These are phyloP conservation scores for Ramularia endophylla DNA, from an alignment of 2,329 filamentous ascomycete species.

Conservation along the genomic window DNA sequence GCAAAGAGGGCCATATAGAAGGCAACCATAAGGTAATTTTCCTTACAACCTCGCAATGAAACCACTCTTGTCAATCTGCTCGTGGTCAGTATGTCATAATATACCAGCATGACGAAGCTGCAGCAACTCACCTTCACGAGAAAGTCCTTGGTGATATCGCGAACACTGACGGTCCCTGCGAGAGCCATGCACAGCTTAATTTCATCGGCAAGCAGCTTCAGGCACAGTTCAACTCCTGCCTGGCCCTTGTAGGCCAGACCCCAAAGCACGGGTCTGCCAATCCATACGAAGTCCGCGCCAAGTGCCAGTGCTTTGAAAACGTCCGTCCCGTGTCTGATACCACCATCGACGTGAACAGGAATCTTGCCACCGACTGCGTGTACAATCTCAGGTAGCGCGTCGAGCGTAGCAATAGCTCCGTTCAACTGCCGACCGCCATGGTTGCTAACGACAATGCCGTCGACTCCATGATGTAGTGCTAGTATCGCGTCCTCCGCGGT, in stretches of 20 bases:
- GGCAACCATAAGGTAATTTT: neutral
- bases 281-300: slow-evolving; percentile 46
- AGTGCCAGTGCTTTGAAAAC: slow-evolving; percentile 53
- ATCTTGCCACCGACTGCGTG: slow-evolving; percentile 41
- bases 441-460: slow-evolving; percentile 47
- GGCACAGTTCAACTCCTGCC: slow-evolving; percentile 36
- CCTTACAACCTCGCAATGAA: slow-evolving; percentile 24
- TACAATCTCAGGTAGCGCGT: slow-evolving; percentile 39
- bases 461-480: slow-evolving; percentile 39
- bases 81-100: neutral
- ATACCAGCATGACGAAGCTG: slow-evolving; percentile 15
- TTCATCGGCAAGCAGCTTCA: slow-evolving; percentile 38
- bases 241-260: slow-evolving; percentile 39
- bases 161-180: slow-evolving; percentile 32
- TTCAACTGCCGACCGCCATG: slow-evolving; percentile 55
- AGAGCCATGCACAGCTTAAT: slow-evolving; percentile 37
- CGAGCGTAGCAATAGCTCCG: slow-evolving; percentile 49
- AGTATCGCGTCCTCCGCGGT: slow-evolving; percentile 39
- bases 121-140: slow-evolving; percentile 34
- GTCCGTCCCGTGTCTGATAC: slow-evolving; percentile 51
- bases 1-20: too few species aligned
- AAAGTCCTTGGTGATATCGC: slow-evolving; percentile 36
- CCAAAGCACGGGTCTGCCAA: slow-evolving; percentile 46
- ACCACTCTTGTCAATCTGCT: slow-evolving; percentile 25
- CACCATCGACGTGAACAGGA: slow-evolving; percentile 57